A percentile compares a stretch with the other conserved stretches of the same genome.
These are phyloP conservation scores for Penicillium glabrum DNA, from an alignment of 2,329 filamentous ascomycete species.

Conservation along the genomic window DNA sequence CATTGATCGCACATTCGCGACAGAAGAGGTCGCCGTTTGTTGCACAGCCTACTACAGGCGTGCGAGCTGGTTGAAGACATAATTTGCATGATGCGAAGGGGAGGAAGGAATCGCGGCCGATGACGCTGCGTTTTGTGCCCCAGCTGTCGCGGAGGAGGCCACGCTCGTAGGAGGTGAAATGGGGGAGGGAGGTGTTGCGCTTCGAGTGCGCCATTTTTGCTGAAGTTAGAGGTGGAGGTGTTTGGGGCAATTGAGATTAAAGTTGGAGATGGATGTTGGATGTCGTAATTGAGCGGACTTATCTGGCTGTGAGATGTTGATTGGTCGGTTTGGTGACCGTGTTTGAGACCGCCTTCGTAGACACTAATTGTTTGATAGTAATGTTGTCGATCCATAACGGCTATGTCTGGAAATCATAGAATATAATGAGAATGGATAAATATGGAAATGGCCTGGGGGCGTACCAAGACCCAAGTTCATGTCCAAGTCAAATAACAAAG, in stretches of 20 bases:
- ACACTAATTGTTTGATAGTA: too few relatives aligned
- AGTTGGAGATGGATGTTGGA: background rate
- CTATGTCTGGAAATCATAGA: too few relatives aligned
- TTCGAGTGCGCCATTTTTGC: constrained; percentile 57
- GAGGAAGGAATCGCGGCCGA: constrained; percentile 87
- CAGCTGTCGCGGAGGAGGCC: constrained; percentile 77
- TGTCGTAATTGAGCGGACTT: background rate
- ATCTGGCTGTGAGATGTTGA: background rate
- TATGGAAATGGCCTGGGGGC: too few relatives aligned
- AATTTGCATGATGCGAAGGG: constrained; percentile 86
- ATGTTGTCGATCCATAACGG: too few relatives aligned
- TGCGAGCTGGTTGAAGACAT: constrained; percentile 76
- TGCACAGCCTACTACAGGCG: constrained; percentile 82
- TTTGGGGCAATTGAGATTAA: background rate
- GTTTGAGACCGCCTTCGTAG: background rate
- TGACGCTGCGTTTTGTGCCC: constrained; percentile 77
- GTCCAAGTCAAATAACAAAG: too few relatives aligned
- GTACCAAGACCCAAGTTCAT: too few relatives aligned
- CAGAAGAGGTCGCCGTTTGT: constrained; percentile 86
- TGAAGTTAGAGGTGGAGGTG: background rate
- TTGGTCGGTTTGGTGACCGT: background rate
- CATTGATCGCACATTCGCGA: constrained; percentile 86
- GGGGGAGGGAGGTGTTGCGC: constrained; percentile 85
- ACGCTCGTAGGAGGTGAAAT: constrained; percentile 93
- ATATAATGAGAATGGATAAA: too few relatives aligned